These are phyloP conservation scores for Isabelozyma pseudorhagii DNA, from an alignment of 805 yeast species.

Conservation along the genomic window DNA sequence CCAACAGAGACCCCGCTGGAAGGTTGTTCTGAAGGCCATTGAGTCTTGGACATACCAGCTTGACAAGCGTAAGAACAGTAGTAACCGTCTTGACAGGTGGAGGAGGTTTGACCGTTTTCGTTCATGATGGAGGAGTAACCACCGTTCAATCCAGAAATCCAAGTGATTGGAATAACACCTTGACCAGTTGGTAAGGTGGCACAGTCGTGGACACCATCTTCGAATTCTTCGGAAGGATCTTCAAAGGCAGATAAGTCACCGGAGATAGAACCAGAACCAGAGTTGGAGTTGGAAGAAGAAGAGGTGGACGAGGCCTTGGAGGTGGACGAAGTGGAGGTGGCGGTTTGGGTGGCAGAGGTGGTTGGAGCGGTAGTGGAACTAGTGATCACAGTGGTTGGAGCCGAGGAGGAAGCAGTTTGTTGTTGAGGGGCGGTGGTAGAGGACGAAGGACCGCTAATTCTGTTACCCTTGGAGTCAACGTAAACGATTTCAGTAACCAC, in stretches of 20 bases:
- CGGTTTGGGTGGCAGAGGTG: conserved; percentile 11
- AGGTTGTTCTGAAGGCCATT: conserved; percentile 72
- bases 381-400: conserved; percentile 11
- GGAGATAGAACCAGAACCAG: conserved; percentile 27
- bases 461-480: conserved; percentile 31
- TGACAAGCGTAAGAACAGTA: conserved; percentile 79
- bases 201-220: conserved; percentile 71
- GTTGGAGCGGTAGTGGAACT: conserved; percentile 14
- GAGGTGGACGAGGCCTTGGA: conserved; percentile 19
- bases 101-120: conserved; percentile 46
- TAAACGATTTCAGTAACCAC: conserved; percentile 34
- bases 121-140: conserved; percentile 46
- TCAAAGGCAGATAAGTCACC: conserved; percentile 54
- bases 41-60: conserved; percentile 79
- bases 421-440: conserved; percentile 7
- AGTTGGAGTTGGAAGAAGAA: conserved; percentile 6
- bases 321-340: conserved; percentile 21
- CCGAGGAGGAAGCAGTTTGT: conserved; percentile 13
- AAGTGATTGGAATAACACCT: conserved; percentile 58
- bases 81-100: conserved; percentile 57
- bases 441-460: conserved; percentile 25
- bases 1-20: conserved; percentile 68
- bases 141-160: conserved; percentile 29
- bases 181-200: conserved; percentile 69
- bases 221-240: conserved; percentile 51